These are phyloP conservation scores for Colletotrichum sojae DNA, from an alignment of 2,329 filamentous ascomycete genomes.

Conservation along the genomic window DNA sequence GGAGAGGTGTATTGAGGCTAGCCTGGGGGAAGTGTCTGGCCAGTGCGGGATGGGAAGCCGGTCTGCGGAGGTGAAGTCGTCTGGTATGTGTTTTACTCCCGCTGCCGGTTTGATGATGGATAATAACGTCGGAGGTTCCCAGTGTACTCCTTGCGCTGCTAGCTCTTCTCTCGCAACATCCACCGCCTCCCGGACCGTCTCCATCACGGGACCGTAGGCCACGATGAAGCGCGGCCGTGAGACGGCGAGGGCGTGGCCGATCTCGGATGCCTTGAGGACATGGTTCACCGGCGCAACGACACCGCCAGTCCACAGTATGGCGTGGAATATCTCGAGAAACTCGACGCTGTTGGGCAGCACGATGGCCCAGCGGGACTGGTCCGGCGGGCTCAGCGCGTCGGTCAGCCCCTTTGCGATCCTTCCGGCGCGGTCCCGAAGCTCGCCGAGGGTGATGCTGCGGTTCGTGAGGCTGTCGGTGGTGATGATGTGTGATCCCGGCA, in stretches of 20 bases:
- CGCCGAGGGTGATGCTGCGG: slow-evolving; percentile 60
- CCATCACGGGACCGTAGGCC: slow-evolving; percentile 52
- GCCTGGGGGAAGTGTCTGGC: slow-evolving; percentile 49
- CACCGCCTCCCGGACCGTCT: slow-evolving; percentile 51
- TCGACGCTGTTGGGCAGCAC: slow-evolving; percentile 61
- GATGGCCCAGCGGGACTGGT: slow-evolving; percentile 58
- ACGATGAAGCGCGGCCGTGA: slow-evolving; percentile 58
- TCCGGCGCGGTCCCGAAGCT: slow-evolving; percentile 57
- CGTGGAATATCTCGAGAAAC: slow-evolving; percentile 58
- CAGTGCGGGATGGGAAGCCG: slow-evolving; percentile 54
- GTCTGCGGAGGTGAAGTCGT: slow-evolving; percentile 50
- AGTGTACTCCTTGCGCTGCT: slow-evolving; percentile 47
- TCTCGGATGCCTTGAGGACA: slow-evolving; percentile 54
- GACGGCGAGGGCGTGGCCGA: slow-evolving; percentile 58
- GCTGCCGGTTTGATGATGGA: slow-evolving; percentile 50
- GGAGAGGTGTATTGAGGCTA: slow-evolving; percentile 55
- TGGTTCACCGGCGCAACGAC: slow-evolving; percentile 57
- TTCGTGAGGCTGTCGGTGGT: slow-evolving; percentile 59
- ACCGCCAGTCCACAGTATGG: slow-evolving; percentile 58
- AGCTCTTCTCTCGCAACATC: slow-evolving; percentile 48
- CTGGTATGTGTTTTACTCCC: slow-evolving; percentile 48
- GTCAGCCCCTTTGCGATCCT: slow-evolving; percentile 57
- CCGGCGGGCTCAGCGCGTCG: slow-evolving; percentile 48
- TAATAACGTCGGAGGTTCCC: slow-evolving; percentile 52
- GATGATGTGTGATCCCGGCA: slow-evolving; percentile 59